phyloP scores from a whole-genome alignment of 164 flowering plant genomes.

The Chimonanthus salicifolius region DNA sequence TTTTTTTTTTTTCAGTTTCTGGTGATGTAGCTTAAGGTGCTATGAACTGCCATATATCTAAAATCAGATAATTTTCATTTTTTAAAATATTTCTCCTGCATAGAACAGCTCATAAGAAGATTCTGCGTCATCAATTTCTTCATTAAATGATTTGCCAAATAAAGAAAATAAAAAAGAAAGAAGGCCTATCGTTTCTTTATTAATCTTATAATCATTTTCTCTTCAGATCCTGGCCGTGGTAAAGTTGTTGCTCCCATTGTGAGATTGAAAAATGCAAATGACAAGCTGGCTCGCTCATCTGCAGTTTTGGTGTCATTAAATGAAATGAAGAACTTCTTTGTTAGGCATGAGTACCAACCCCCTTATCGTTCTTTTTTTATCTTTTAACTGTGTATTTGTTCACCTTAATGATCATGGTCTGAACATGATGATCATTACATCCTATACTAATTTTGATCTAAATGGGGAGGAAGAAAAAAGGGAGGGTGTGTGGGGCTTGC shows the following conservation, averaged over 20 bases:
- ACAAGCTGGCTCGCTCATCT: slow-evolving; percentile 33
- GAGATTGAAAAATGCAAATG: slow-evolving; percentile 30
- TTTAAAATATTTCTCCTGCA: background rate
- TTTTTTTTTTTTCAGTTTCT: background rate
- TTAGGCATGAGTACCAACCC: slow-evolving; percentile 29
- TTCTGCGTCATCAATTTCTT: no score
- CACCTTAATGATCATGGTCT: no score
- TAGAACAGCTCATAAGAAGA: background rate
- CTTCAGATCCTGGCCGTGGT: slow-evolving; percentile 70
- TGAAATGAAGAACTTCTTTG: slow-evolving; percentile 49
- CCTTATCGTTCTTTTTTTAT: background rate
- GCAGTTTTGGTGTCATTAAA: slow-evolving; percentile 56
- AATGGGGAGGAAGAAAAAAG: no score
- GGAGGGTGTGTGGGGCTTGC: no score
- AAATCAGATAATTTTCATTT: background rate
- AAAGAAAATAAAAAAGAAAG: background rate
- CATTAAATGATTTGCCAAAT: background rate
- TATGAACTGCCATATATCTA: background rate
- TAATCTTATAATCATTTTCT: background rate
- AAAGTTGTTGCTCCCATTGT: slow-evolving; percentile 81
- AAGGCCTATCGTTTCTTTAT: slow-evolving; percentile 4
- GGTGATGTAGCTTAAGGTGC: background rate
- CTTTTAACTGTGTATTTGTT: background rate
- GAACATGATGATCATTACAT: no score
- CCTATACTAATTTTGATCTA: no score